phyloP scores from a whole-genome alignment of 2,329 filamentous ascomycete genomes.

The Ophiostoma quercus region DNA sequence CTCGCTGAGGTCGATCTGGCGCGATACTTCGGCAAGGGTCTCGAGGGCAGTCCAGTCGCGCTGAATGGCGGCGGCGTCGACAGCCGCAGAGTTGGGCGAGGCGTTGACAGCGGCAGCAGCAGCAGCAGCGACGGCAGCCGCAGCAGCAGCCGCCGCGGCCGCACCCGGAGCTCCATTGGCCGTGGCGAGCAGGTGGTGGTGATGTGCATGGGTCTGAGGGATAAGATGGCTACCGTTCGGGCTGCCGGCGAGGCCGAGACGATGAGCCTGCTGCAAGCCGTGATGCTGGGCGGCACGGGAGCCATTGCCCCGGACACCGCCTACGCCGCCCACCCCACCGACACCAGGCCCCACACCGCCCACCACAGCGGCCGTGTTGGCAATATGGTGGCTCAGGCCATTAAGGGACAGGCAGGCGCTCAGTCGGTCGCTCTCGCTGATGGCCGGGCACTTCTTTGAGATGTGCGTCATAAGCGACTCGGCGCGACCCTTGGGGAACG shows the following conservation, averaged over 20 bases:
- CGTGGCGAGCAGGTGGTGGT: slow-evolving; percentile 26
- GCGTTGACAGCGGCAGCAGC: slow-evolving; percentile 19
- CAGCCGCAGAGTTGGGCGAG: slow-evolving; percentile 23
- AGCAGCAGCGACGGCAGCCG: slow-evolving; percentile 18
- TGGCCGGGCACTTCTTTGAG: slow-evolving; percentile 78
- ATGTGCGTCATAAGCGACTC: slow-evolving; percentile 78
- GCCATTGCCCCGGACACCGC: slow-evolving; percentile 14
- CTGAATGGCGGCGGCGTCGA: slow-evolving; percentile 39
- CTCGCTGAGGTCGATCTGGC: slow-evolving; percentile 65
- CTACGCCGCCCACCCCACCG: slow-evolving; percentile 4
- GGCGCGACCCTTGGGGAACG: slow-evolving; percentile 83
- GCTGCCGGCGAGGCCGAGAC: slow-evolving; percentile 16
- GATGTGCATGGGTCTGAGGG: slow-evolving; percentile 27
- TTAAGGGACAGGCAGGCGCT: slow-evolving; percentile 68
- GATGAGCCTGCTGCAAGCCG: slow-evolving; percentile 17
- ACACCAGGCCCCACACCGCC: slow-evolving; percentile 20
- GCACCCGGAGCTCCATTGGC: slow-evolving; percentile 15
- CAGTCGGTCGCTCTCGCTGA: slow-evolving; percentile 68
- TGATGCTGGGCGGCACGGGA: slow-evolving; percentile 20
- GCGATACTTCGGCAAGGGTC: slow-evolving; percentile 80
- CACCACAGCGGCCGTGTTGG: slow-evolving; percentile 26
- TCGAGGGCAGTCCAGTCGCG: slow-evolving; percentile 73
- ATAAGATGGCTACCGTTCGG: neutral
- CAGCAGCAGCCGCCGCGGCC: slow-evolving; percentile 16
- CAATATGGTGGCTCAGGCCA: slow-evolving; percentile 49